Base-by-base conservation (phyloP, 2,329 filamentous ascomycete genomes). In the Colletotrichum viniferum region DNA sequence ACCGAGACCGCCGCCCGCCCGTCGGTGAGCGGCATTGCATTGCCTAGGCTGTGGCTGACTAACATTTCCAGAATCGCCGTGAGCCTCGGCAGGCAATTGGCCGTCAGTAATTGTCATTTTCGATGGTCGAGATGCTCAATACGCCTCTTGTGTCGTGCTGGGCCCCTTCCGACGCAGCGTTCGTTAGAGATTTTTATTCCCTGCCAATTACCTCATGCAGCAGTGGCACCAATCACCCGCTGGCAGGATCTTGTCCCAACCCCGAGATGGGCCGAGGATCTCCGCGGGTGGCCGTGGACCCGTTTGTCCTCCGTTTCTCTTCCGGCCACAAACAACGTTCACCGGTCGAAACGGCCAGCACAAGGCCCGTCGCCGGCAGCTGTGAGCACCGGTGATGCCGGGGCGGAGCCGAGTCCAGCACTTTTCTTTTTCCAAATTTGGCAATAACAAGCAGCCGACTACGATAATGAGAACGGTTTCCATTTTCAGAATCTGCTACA, bases 191-290 rank as follows among this genome's bases (percentile, higher is more conserved):
- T 38, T 68, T 58, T 55, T 36, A 69, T 74, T 63, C 28, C 73
- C 55, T 72, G 62, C 43, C 32, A 14, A n/a, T 70, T 56, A 63
- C 69, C 58, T 58, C 56, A 75, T 64, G 63, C 56, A 26, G 36
- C 13, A 64, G 38, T 26, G 30, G 24, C 56, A 75, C 69, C 58
- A 63, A 62, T 24, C 48, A 61, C 16, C 14, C 55, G n/a, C 24
- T 34, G n/a, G 26, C 34, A 34, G 63, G 55, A 73, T 73, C 36
- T 28, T 55, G 63, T 68, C 18, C 63, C 62, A 63, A 75, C 56
- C 43, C 69, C 63, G 69, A 74, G 32, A 73, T 64, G 48, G 56
- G 32, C 69, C 32, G 73, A 75, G 43, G 24, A 62, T 58, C 56
- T 75, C 69, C 69, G 55, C 56, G 63, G 56, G 36, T 56, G 24